These are phyloP conservation scores for Metarhizium album DNA, from an alignment of 2,329 filamentous ascomycete species.

Conservation along the genomic window DNA sequence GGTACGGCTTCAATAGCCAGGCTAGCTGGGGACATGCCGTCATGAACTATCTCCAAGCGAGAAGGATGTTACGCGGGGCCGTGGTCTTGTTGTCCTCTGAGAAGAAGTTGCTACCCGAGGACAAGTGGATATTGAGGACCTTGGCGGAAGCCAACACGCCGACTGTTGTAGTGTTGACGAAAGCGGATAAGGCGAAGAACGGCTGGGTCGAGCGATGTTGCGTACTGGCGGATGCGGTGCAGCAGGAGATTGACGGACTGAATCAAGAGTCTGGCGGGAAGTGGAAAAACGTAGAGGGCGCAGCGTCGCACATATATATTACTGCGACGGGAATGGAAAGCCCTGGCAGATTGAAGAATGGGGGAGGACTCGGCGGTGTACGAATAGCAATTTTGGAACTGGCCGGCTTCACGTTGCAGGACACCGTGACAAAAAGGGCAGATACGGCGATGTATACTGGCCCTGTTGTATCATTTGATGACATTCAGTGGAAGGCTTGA, in stretches of 20 bases:
- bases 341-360: constrained; percentile 20
- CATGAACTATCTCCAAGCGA: constrained; percentile 35
- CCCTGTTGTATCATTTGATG: constrained; percentile 27
- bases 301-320: constrained; percentile 21
- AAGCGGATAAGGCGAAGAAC: constrained; percentile 38
- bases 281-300: constrained; percentile 20
- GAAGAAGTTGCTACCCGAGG: constrained; percentile 38
- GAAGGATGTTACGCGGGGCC: constrained; percentile 38
- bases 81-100: constrained; percentile 43
- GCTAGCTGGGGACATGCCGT: constrained; percentile 43
- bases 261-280: constrained; percentile 12
- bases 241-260: constrained; percentile 15
- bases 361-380: constrained; percentile 29
- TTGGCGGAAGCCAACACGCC: constrained; percentile 33
- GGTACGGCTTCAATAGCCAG: constrained; percentile 37
- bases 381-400: constrained; percentile 29
- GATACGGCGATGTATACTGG: constrained; percentile 26
- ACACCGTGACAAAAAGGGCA: constrained; percentile 23
- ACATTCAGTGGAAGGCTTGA: constrained; percentile 25
- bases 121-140: constrained; percentile 35
- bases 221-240: constrained; percentile 16
- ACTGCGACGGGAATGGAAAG: constrained; percentile 27
- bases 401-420: constrained; percentile 23
- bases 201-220: constrained; percentile 19
- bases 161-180: constrained; percentile 43